Evolutionary conservation across 768 basidiomycete species (phyloP), one percentile per base, ranked within the genome.

Genomic region (Panaeolus papilionaceus): DNA sequence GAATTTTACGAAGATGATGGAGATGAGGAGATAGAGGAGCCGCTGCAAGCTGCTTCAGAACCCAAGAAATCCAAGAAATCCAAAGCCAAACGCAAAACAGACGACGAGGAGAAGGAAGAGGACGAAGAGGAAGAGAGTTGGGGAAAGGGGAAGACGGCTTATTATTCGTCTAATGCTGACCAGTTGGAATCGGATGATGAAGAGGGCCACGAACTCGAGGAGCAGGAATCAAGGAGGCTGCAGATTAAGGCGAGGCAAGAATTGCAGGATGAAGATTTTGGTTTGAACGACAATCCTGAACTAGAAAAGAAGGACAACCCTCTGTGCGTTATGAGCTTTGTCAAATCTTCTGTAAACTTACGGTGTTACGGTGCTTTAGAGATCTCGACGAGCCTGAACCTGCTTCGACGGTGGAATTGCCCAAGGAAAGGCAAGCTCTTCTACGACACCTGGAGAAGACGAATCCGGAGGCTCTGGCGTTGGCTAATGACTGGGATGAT

Each of bases 81-180:
- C 66, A 75, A 65, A 68, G 74, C 66, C 70, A 77, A 66, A 84
- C 69, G 67, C 28, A 64, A 66, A 6, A 69, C 72, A n/a, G 75
- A 75, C 6, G 72, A 75, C 9, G 79, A 79, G 18, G 76, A 77
- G 61, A 74, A 75, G 9, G 74, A 75, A 47, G 76, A 77, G n/a
- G 86, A 87, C 20, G 80, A 82, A 9, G 86, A 86, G 42, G 84
- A 84, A 69, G 93, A 94, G 77, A 87, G 85, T 0, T 98, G 96
- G 96, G 96, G 96, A 10, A 84, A 81, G 67, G 87, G 88, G 69
- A 91, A 90, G 78, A 84, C 88, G 45, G 90, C 88, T 4, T 98
- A 96, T 79, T 97, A 97, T 75, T 88, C 93, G 3, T 93, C 92
- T 4, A 95, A 94, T 76, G 94, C 92, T 38, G 90, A 84, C 40